Evolutionary conservation across 2,329 filamentous ascomycete species (phyloP).

Genomic region (Decorospora gaudefroyi): DNA sequence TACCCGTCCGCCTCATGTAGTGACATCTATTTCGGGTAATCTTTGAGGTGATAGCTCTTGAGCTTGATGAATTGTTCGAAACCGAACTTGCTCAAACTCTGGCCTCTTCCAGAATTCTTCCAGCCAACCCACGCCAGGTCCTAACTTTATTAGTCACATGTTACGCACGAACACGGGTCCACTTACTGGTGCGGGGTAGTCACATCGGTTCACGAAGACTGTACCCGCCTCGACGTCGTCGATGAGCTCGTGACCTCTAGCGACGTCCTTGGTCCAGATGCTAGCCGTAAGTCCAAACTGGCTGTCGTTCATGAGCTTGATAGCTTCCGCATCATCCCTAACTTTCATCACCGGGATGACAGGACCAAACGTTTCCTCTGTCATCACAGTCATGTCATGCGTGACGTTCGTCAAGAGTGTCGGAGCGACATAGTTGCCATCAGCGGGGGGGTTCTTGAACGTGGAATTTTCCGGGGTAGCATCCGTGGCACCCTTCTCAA

Average conservation of each 20-base stretch:
- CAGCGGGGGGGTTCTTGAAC: conserved; percentile 71
- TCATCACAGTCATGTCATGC: conserved; percentile 87
- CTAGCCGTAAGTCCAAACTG: conserved; percentile 94
- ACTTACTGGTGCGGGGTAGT: conserved; percentile 88
- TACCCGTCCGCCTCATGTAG: conserved; percentile 17
- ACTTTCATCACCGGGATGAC: conserved; percentile 91
- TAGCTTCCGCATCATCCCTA: conserved; percentile 75
- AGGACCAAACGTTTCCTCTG: conserved; percentile 91
- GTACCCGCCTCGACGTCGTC: conserved; percentile 88
- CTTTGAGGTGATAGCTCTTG: conserved; percentile 94
- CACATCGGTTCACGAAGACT: conserved; percentile 93
- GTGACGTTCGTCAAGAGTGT: conserved; percentile 78
- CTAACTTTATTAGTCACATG: conserved; percentile 51
- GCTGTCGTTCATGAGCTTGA: conserved; percentile 89
- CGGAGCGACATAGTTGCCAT: conserved; percentile 87
- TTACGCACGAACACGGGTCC: neutral
- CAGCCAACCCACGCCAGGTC: conserved; percentile 96
- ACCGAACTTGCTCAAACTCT: conserved; percentile 85
- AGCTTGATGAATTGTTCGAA: conserved; percentile 96
- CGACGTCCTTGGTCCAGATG: conserved; percentile 91
- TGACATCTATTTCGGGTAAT: conserved; percentile 62
- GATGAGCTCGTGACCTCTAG: conserved; percentile 73
- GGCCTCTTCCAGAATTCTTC: conserved; percentile 94
- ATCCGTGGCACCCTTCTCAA: conserved; percentile 81
- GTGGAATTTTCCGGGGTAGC: conserved; percentile 80